phyloP scores from a whole-genome alignment of 805 yeast species.

The Hanseniaspora lachancei region DNA sequence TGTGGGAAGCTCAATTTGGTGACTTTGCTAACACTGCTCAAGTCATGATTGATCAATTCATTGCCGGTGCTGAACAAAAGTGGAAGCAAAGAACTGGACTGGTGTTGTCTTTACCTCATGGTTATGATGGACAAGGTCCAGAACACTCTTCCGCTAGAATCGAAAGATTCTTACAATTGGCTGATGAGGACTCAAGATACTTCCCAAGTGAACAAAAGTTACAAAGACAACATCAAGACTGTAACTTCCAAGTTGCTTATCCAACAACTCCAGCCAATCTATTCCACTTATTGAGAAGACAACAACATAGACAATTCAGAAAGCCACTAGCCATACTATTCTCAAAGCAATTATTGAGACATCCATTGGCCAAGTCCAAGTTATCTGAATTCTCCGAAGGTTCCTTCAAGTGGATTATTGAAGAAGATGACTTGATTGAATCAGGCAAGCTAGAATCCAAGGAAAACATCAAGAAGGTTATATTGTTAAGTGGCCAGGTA shows the following conservation, averaged over 20 bases:
- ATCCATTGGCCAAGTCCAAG: slow-evolving; percentile 87
- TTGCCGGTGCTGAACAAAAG: slow-evolving; percentile 92
- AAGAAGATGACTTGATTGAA: slow-evolving; percentile 77
- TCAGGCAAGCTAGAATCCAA: slow-evolving; percentile 44
- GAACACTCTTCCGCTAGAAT: slow-evolving; percentile 97
- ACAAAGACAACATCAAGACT: slow-evolving; percentile 95
- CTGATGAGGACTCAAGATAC: slow-evolving; percentile 87
- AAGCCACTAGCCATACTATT: slow-evolving; percentile 76
- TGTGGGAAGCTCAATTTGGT: slow-evolving; percentile 99
- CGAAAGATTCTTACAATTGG: slow-evolving; percentile 89
- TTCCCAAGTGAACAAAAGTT: slow-evolving; percentile 86
- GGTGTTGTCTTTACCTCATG: slow-evolving; percentile 92
- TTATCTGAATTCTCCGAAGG: slow-evolving; percentile 79
- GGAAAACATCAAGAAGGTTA: slow-evolving; percentile 77
- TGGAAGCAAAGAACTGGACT: slow-evolving; percentile 99
- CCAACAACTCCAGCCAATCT: slow-evolving; percentile 95
- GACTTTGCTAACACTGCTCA: slow-evolving; percentile 99
- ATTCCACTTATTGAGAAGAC: slow-evolving; percentile 96
- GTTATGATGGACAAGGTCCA: slow-evolving; percentile 99
- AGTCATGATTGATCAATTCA: slow-evolving; percentile 91
- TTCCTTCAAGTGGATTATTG: slow-evolving; percentile 91
- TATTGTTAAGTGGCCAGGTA: slow-evolving; percentile 85
- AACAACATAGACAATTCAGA: slow-evolving; percentile 98
- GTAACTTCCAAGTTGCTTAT: slow-evolving; percentile 94
- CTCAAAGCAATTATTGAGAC: slow-evolving; percentile 89